These are phyloP conservation scores for Sungouiozyma intestinalis DNA, from an alignment of 805 yeast genomes.

Conservation along the genomic window DNA sequence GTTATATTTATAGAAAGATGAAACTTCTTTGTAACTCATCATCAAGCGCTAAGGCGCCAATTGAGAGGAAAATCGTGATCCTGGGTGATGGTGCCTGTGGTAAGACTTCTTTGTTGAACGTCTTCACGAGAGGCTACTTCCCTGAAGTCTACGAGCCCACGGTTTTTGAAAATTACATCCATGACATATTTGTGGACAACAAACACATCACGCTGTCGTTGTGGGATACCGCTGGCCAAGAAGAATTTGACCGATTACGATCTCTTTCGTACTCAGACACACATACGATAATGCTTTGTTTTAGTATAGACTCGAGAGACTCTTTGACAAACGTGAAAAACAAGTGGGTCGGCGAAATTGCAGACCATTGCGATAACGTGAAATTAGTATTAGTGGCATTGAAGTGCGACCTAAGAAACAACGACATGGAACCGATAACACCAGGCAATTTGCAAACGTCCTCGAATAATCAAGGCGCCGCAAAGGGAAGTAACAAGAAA, in stretches of 20 bases:
- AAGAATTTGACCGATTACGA: conserved; percentile 90
- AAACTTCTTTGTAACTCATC: conserved; percentile 22
- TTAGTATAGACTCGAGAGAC: conserved; percentile 87
- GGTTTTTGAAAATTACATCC: conserved; percentile 93
- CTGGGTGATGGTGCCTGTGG: conserved; percentile 99
- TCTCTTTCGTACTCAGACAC: conserved; percentile 91
- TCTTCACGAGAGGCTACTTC: conserved; percentile 93
- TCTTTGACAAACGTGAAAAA: conserved; percentile 90
- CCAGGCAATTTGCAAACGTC: conserved; percentile 20
- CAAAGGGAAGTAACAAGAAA: conserved; percentile 33
- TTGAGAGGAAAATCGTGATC: conserved; percentile 86
- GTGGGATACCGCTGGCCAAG: conserved; percentile 99
- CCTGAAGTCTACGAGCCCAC: conserved; percentile 98
- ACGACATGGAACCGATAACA: conserved; percentile 39
- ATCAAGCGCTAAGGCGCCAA: conserved; percentile 30
- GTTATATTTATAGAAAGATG: neutral
- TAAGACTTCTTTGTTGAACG: conserved; percentile 87
- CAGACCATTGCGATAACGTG: conserved; percentile 95
- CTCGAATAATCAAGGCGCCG: conserved; percentile 19
- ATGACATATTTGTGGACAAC: conserved; percentile 91
- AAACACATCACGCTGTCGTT: conserved; percentile 83
- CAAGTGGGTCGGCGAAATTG: conserved; percentile 94
- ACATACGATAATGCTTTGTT: conserved; percentile 93
- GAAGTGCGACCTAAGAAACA: conserved; percentile 82
- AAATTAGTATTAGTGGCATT: conserved; percentile 87